Evolutionary conservation across 1,139 yeast genomes (phyloP).

Genomic region (Hyphopichia wangnamkhiaoensis): DNA sequence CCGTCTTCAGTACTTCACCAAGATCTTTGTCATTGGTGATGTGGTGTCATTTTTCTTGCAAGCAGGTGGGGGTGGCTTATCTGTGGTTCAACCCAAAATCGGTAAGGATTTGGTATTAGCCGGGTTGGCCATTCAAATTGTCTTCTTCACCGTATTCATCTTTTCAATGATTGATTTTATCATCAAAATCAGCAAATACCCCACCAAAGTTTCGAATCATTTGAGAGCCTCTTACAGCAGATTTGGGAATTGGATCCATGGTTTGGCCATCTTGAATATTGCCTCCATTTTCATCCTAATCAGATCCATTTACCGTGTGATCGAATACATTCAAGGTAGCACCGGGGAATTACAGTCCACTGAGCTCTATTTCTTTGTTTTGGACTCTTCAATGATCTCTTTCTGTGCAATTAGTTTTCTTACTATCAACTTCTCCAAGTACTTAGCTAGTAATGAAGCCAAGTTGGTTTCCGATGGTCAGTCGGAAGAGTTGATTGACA

Average conservation of each 20-base stretch:
- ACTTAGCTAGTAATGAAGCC: too few relatives aligned
- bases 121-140: slow-evolving; percentile 36
- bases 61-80: slow-evolving; percentile 45
- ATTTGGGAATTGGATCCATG: slow-evolving; percentile 14
- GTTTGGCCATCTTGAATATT: slow-evolving; percentile 18
- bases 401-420: too few relatives aligned
- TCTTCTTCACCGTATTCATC: slow-evolving; percentile 33
- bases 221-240: slow-evolving; percentile 8
- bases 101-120: slow-evolving; percentile 27
- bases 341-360: too few relatives aligned
- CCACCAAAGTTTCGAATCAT: slow-evolving; percentile 5
- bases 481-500: too few relatives aligned
- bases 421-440: too few relatives aligned
- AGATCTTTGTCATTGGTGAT: slow-evolving; percentile 46
- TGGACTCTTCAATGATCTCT: too few relatives aligned
- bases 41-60: slow-evolving; percentile 40
- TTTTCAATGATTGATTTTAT: slow-evolving; percentile 9
- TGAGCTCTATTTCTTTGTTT: too few relatives aligned
- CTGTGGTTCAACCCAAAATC: slow-evolving; percentile 6
- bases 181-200: slow-evolving; percentile 5
- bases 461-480: too few relatives aligned
- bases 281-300: slow-evolving; percentile 33
- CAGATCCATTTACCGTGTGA: slow-evolving; percentile 41
- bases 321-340: too few relatives aligned
- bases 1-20: slow-evolving; percentile 32